Conservation (phyloP, 116 monocot species). For the Trichopus zeylanicus region DNA sequence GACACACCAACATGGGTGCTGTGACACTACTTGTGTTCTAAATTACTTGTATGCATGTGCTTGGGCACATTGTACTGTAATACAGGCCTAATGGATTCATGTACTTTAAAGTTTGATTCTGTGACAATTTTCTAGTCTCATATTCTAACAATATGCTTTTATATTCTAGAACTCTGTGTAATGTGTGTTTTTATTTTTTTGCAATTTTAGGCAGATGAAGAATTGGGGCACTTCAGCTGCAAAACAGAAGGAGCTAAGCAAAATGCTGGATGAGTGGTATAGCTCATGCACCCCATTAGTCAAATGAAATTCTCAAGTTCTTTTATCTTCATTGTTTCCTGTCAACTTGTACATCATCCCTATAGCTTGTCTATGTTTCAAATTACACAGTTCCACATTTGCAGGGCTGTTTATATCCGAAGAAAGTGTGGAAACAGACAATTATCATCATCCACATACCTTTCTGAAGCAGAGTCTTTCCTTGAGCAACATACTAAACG, state of each 20-base stretch:
- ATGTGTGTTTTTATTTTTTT: slow-evolving; percentile 10
- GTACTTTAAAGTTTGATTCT: too few relatives aligned
- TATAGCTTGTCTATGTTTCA: background rate
- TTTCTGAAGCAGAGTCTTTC: slow-evolving; percentile 95
- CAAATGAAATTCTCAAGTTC: background rate
- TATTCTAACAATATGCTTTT: background rate
- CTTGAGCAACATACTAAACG: slow-evolving; percentile 87
- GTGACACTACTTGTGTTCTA: too few relatives aligned
- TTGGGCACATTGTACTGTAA: too few relatives aligned
- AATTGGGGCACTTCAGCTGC: slow-evolving; percentile 81
- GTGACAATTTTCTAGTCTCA: background rate
- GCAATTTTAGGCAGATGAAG: slow-evolving; percentile 87
- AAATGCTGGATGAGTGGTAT: slow-evolving; percentile 99
- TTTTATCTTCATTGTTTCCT: background rate
- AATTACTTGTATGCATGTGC: too few relatives aligned
- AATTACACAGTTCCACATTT: slow-evolving; percentile 5
- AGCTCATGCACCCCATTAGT: background rate
- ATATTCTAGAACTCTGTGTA: background rate
- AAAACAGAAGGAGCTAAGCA: slow-evolving; percentile 79
- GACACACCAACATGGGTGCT: too few relatives aligned
- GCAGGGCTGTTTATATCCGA: slow-evolving; percentile 90
- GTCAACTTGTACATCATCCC: background rate
- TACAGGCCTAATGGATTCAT: too few relatives aligned
- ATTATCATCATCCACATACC: slow-evolving; percentile 71
- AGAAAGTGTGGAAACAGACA: slow-evolving; percentile 81